Conservation (phyloP, 2,329 filamentous ascomycete genomes). For the Alternaria rosae region DNA sequence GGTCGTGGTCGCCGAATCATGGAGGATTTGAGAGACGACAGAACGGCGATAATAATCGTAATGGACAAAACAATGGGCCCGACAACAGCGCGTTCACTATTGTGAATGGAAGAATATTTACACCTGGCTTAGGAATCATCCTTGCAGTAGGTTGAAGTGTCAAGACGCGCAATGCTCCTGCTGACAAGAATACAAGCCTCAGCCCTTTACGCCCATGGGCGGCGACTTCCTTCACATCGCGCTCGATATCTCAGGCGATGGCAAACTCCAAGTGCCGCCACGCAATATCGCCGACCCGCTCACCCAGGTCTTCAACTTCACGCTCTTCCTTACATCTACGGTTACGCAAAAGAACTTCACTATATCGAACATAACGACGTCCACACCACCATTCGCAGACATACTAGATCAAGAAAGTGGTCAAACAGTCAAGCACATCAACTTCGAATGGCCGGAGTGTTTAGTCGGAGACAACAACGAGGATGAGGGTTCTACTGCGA, state of each 20-base stretch:
- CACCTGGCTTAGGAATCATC: constrained; percentile 71
- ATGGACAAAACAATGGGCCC: constrained; percentile 25
- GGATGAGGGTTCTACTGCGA: constrained; percentile 54
- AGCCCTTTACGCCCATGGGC: constrained; percentile 49
- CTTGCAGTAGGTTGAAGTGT: constrained; percentile 57
- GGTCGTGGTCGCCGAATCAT: constrained; percentile 22
- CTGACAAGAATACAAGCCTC: constrained; percentile 35
- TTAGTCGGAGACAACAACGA: constrained; percentile 66
- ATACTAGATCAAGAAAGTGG: constrained; percentile 70
- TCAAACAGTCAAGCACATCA: constrained; percentile 76
- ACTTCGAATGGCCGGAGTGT: constrained; percentile 75
- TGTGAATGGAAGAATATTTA: constrained; percentile 72
- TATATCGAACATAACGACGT: constrained; percentile 67
- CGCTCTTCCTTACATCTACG: constrained; percentile 72
- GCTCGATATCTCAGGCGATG: constrained; percentile 71
- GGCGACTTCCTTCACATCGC: constrained; percentile 66
- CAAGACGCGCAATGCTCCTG: neutral
- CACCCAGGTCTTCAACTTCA: constrained; percentile 69
- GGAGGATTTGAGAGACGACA: constrained; percentile 22
- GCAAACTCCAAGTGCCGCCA: constrained; percentile 67
- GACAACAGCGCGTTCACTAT: constrained; percentile 60
- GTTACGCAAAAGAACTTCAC: constrained; percentile 71
- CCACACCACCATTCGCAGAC: constrained; percentile 62
- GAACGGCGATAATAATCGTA: constrained; percentile 28
- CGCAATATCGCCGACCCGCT: constrained; percentile 59